These are phyloP conservation scores for Verticillium albo-atrum DNA, from an alignment of 2,329 filamentous ascomycete species.

Conservation along the genomic window DNA sequence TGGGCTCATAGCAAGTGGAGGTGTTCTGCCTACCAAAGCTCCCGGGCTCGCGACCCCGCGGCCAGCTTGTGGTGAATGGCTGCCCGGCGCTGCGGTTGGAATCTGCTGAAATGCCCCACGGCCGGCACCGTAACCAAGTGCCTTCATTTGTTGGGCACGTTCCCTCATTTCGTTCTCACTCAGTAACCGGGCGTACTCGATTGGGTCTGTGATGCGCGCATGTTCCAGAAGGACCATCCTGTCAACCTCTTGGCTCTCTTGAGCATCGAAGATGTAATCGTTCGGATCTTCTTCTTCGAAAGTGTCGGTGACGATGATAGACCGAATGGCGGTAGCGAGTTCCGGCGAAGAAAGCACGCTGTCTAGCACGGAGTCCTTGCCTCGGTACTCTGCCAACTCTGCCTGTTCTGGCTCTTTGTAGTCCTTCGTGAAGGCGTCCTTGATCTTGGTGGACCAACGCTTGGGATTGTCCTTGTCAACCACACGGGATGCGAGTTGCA, in stretches of 20 bases:
- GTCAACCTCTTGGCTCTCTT: constrained; percentile 55
- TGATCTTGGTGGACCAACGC: constrained; percentile 56
- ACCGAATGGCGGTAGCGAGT: constrained; percentile 37
- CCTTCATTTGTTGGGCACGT: neutral
- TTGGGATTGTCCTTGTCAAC: constrained; percentile 78
- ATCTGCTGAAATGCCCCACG: neutral
- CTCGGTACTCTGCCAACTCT: constrained; percentile 47
- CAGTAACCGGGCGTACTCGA: constrained; percentile 18
- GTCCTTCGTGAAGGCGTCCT: constrained; percentile 51
- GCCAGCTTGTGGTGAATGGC: neutral
- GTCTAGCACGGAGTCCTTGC: constrained; percentile 61
- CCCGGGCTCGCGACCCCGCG: neutral
- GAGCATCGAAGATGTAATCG: constrained; percentile 46
- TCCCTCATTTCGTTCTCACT: neutral
- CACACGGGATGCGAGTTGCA: constrained; percentile 70
- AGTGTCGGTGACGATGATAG: constrained; percentile 64
- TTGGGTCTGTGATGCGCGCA: constrained; percentile 26
- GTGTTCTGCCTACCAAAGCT: neutral
- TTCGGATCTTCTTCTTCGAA: constrained; percentile 67
- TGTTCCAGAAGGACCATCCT: constrained; percentile 25
- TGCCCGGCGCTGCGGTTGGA: neutral
- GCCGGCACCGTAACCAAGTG: neutral
- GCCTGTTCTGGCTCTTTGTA: constrained; percentile 48
- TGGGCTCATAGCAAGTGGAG: neutral
- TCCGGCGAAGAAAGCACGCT: constrained; percentile 34